Percentiles rank a stretch among this genome's conserved stretches.
These are phyloP conservation scores for Suillus americanus DNA, from an alignment of 768 basidiomycete genomes.

Conservation along the genomic window DNA sequence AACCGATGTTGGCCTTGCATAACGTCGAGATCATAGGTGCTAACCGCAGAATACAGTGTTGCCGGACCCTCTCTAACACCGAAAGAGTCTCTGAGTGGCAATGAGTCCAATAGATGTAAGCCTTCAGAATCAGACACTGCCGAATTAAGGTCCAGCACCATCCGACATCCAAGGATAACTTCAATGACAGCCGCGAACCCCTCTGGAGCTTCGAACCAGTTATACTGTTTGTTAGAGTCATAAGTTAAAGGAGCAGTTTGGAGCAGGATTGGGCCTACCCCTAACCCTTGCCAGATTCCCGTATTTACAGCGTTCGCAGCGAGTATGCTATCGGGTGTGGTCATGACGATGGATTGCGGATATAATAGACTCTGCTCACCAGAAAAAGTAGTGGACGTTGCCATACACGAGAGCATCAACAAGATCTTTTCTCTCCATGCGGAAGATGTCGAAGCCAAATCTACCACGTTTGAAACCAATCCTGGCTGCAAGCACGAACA, in stretches of 20 bases:
- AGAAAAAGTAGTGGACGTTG: background rate
- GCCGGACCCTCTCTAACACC: background rate
- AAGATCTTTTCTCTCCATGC: background rate
- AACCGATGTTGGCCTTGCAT: background rate
- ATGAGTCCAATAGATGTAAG: background rate
- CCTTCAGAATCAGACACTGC: conserved; percentile 1
- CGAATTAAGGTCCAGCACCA: background rate
- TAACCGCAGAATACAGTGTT: background rate
- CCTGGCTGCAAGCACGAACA: background rate
- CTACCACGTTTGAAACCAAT: background rate
- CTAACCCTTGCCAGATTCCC: background rate
- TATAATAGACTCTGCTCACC: background rate
- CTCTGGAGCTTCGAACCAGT: conserved; percentile 1
- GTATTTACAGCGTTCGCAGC: background rate
- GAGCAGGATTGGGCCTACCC: background rate
- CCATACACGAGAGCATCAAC: background rate
- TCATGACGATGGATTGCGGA: background rate
- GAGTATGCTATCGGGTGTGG: background rate
- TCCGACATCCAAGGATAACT: conserved; percentile 2
- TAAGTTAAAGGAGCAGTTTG: background rate
- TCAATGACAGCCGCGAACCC: conserved; percentile 2
- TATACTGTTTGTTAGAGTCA: background rate
- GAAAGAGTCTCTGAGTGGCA: background rate
- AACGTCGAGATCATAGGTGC: background rate
- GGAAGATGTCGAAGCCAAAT: background rate